Evolutionary conservation across 345 rosid genomes (phyloP).

Genomic region (Eucalyptus sp.): DNA sequence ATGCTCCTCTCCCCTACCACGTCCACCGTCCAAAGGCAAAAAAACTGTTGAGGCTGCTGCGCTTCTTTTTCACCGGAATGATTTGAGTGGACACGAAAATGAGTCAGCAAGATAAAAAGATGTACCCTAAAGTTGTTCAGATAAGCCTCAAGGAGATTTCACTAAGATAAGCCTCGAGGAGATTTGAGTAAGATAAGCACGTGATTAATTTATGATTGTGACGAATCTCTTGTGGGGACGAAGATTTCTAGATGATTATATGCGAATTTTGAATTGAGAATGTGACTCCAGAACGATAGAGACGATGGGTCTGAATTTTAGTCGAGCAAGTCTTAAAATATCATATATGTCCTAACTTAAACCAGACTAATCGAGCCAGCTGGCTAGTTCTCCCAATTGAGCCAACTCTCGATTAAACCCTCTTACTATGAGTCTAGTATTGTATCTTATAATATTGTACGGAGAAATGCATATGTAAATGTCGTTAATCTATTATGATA

Average conservation of each 20-base stretch:
- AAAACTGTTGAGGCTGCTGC: neutral
- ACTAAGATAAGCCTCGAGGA: neutral
- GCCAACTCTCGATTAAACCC: neutral
- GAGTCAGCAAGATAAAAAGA: neutral
- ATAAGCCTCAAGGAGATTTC: neutral
- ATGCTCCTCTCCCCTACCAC: neutral
- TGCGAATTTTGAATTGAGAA: neutral
- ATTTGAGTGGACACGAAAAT: neutral
- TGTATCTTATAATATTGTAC: neutral
- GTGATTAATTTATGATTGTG: neutral
- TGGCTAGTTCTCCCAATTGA: neutral
- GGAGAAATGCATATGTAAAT: too few species aligned
- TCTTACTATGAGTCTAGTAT: neutral
- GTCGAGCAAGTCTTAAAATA: neutral
- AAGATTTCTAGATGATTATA: neutral
- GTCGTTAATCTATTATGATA: too few species aligned
- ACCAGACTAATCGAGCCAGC: accelerated
- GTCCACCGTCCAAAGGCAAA: neutral
- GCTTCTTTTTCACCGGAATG: neutral
- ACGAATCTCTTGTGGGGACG: neutral
- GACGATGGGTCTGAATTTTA: neutral
- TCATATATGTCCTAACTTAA: neutral
- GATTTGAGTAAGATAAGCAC: neutral
- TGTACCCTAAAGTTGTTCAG: neutral
- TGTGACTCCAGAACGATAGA: neutral